Evolutionary conservation across 2,329 filamentous ascomycete species (phyloP).

Genomic region (Mycogone perniciosa): DNA sequence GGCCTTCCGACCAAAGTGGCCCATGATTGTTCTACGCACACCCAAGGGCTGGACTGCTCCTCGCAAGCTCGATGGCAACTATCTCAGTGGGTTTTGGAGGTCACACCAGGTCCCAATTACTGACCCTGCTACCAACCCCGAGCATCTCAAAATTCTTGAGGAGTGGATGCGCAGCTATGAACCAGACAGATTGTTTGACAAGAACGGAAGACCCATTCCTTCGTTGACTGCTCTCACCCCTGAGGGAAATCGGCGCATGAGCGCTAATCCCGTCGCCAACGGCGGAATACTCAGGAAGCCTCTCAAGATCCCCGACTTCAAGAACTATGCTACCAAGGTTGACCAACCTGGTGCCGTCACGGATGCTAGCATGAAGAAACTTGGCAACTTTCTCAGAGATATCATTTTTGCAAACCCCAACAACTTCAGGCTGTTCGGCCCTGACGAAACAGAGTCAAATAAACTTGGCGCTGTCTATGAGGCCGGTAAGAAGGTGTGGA

Average conservation of each 20-base stretch:
- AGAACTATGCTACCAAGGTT: constrained; percentile 57
- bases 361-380: constrained; percentile 62
- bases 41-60: constrained; percentile 79
- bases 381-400: constrained; percentile 61
- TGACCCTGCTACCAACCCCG: constrained; percentile 58
- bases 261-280: constrained; percentile 69
- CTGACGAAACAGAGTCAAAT: constrained; percentile 77
- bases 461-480: constrained; percentile 68
- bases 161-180: constrained; percentile 72
- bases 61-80: constrained; percentile 63
- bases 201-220: constrained; percentile 54
- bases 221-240: constrained; percentile 62
- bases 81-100: constrained; percentile 71
- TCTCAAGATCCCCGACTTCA: constrained; percentile 64
- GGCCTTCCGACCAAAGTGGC: constrained; percentile 66
- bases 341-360: constrained; percentile 52
- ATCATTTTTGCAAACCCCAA: constrained; percentile 57
- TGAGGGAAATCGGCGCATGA: constrained; percentile 62
- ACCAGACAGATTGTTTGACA: constrained; percentile 63
- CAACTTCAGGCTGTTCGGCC: constrained; percentile 71
- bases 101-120: constrained; percentile 73
- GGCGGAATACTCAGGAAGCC: constrained; percentile 62
- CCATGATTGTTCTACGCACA: constrained; percentile 70
- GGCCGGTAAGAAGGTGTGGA: constrained; percentile 72
- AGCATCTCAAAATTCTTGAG: constrained; percentile 63